Percentiles rank a stretch among this genome's conserved stretches.
Evolutionary conservation across 352 stramenopile species (phyloP).

Genomic region (Phytophthora kernoviae): DNA sequence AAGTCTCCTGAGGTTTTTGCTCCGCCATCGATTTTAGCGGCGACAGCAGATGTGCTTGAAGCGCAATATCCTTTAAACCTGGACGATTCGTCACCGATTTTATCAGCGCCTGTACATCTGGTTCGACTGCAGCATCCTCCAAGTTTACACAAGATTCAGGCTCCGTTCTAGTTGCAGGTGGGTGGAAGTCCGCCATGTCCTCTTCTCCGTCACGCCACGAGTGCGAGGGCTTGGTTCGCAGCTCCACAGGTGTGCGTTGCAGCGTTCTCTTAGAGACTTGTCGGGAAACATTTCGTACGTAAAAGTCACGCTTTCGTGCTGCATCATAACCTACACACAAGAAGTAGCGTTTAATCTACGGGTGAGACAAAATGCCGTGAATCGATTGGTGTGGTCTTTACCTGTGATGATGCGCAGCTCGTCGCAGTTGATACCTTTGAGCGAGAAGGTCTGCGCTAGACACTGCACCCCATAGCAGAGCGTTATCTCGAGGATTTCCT

Average conservation of each 20-base stretch:
- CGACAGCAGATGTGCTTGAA: too few relatives aligned
- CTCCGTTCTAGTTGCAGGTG: conserved; percentile 7
- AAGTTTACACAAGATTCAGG: neutral
- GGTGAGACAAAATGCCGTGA: too few relatives aligned
- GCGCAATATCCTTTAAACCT: too few relatives aligned
- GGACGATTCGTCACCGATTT: too few relatives aligned
- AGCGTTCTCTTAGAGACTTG: neutral
- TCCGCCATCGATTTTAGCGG: too few relatives aligned
- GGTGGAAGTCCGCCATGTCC: conserved; percentile 26
- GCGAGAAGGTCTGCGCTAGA: conserved; percentile 64
- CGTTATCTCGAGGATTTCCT: conserved; percentile 72
- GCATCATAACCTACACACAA: conserved; percentile 61
- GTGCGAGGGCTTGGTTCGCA: conserved; percentile 66
- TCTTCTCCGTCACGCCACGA: conserved; percentile 70
- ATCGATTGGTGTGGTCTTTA: conserved; percentile 22
- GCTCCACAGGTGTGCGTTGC: conserved; percentile 21
- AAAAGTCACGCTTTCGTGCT: conserved; percentile 60
- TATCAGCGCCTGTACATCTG: neutral
- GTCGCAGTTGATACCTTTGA: conserved; percentile 61
- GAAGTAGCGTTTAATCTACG: too few relatives aligned
- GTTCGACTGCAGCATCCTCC: neutral
- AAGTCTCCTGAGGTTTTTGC: too few relatives aligned
- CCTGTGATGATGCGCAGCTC: conserved; percentile 65
- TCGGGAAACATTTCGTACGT: conserved; percentile 51
- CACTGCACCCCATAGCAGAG: conserved; percentile 79